Conservation (phyloP, 139 green algal species). For the Haematococcus lacustris region DNA sequence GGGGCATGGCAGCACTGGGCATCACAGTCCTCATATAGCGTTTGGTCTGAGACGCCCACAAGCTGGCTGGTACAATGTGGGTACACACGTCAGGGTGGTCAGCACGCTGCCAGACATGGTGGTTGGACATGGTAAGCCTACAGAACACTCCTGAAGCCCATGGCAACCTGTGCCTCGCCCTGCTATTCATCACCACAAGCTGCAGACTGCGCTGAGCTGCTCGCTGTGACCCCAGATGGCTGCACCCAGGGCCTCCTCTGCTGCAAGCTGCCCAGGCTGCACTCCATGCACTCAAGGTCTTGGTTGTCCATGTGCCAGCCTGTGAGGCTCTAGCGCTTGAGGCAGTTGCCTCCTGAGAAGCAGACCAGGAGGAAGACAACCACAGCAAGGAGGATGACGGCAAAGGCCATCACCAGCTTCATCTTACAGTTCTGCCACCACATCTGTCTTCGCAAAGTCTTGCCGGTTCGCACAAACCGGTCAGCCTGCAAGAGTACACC, state of each 20-base stretch:
- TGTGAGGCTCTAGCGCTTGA: neutral
- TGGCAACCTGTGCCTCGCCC: no score
- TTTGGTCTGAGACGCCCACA: no score
- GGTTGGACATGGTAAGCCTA: no score
- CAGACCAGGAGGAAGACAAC: constrained; percentile 81
- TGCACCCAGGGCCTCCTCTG: constrained; percentile 3
- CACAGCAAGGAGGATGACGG: constrained; percentile 61
- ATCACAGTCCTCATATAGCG: no score
- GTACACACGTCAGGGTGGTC: no score
- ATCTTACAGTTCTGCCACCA: constrained; percentile 95
- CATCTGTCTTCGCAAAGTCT: constrained; percentile 78
- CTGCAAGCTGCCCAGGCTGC: neutral
- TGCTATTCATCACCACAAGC: no score
- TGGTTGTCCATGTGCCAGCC: constrained; percentile 56
- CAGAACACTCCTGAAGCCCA: no score
- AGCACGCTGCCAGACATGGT: no score
- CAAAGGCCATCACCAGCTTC: constrained; percentile 64
- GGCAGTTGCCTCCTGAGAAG: constrained; percentile 32
- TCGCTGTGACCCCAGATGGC: neutral
- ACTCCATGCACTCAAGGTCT: constrained; percentile 29
- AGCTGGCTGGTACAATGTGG: no score
- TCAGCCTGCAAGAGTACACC: constrained; percentile 59
- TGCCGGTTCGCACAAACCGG: constrained; percentile 82
- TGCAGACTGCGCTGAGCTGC: neutral
- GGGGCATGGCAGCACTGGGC: no score